Evolutionary conservation across 495 filamentous ascomycete genomes (phyloP).

Genomic region (Podospora conica): DNA sequence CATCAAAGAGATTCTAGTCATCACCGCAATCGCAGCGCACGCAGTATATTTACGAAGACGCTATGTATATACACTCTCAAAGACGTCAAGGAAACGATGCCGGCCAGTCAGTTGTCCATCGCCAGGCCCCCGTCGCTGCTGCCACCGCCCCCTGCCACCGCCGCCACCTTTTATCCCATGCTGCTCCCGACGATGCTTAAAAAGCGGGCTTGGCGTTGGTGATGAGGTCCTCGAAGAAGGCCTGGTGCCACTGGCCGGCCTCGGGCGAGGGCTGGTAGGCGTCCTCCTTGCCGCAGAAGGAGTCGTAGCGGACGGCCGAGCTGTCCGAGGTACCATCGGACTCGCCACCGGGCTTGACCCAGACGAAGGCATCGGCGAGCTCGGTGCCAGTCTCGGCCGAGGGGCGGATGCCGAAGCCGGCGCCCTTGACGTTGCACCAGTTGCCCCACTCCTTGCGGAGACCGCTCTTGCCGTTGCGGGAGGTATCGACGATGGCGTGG

Average conservation of each 20-base stretch:
- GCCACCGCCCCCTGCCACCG: background rate
- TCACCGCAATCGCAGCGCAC: background rate
- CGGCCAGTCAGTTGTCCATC: background rate
- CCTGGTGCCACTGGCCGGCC: conserved; percentile 75
- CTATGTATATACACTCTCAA: conserved; percentile 8
- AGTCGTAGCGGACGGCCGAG: conserved; percentile 60
- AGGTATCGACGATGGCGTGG: conserved; percentile 67
- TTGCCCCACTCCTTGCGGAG: conserved; percentile 67
- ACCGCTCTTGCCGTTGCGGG: conserved; percentile 62
- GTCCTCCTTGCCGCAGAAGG: conserved; percentile 59
- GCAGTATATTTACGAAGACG: conserved; percentile 5
- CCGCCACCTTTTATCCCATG: background rate
- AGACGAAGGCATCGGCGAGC: conserved; percentile 71
- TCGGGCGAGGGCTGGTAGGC: conserved; percentile 65
- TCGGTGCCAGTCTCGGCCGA: conserved; percentile 55
- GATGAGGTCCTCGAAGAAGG: conserved; percentile 65
- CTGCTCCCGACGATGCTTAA: conserved; percentile 13
- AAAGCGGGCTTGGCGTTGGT: conserved; percentile 60
- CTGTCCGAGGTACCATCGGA: conserved; percentile 68
- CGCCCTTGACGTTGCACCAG: conserved; percentile 77
- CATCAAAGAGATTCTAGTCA: background rate
- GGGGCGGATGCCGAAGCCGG: conserved; percentile 68
- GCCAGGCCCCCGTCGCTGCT: background rate
- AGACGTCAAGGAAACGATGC: background rate
- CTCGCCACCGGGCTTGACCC: conserved; percentile 81